Percentiles rank a stretch among this genome's conserved stretches.
Conservation (phyloP, 345 rosid genomes). For the Syzygium oleosum region DNA sequence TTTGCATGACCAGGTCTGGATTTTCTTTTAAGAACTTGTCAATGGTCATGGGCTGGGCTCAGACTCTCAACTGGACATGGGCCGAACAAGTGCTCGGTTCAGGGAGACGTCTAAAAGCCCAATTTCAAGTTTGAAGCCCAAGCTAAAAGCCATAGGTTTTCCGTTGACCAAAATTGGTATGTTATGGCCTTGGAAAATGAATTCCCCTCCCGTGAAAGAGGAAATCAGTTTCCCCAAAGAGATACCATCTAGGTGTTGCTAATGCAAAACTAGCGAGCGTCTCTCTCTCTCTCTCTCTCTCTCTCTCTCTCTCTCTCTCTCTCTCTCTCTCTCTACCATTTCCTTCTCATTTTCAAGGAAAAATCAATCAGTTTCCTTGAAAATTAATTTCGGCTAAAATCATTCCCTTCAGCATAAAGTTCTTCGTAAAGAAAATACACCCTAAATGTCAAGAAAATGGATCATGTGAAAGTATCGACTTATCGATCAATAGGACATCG, state of each 20-base stretch:
- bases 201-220: not conserved
- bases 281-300: not conserved
- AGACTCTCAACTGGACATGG: not conserved
- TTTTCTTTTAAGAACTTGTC: not conserved
- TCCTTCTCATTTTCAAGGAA: not conserved
- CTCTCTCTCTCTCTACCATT: too few species aligned
- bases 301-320: too few species aligned
- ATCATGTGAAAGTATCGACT: not conserved
- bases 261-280: not conserved
- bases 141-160: not conserved
- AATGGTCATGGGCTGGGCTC: not conserved
- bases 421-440: not conserved
- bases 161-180: not conserved
- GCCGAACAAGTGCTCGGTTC: not conserved
- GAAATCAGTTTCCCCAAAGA: not conserved
- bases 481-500: too few species aligned
- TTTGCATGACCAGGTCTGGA: not conserved
- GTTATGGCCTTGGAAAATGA: not conserved
- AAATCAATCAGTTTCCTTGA: not conserved
- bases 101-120: not conserved
- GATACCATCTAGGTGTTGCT: not conserved
- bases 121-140: not conserved
- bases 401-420: not conserved
- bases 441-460: not conserved
- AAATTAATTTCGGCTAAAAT: not conserved